Evolutionary conservation across 1,284 basidiomycete species (phyloP).

Genomic region (Xerocomus minutiporus): DNA sequence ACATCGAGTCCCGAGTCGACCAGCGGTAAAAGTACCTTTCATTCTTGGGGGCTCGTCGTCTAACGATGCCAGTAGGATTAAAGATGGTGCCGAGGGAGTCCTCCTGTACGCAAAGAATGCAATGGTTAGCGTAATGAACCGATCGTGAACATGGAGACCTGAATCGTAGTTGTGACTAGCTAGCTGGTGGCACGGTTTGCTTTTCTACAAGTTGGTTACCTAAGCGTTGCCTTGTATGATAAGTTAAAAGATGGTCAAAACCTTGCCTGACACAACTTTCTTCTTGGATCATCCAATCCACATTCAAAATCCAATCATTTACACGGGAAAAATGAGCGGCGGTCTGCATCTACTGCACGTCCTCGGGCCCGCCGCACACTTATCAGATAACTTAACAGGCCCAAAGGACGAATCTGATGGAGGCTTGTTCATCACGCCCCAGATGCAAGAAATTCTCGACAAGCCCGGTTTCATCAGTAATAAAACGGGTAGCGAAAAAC

Average conservation of each 20-base stretch:
- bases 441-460: conserved; percentile 38
- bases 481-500: conserved; percentile 32
- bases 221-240: too few relatives aligned
- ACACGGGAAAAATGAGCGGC: conserved; percentile 9
- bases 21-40: too few relatives aligned
- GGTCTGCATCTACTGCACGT: conserved; percentile 5
- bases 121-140: too few relatives aligned
- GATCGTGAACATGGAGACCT: too few relatives aligned
- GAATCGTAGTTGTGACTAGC: too few relatives aligned
- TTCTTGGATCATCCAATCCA: neutral
- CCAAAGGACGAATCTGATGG: conserved; percentile 10
- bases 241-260: neutral
- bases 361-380: neutral
- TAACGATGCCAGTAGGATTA: neutral
- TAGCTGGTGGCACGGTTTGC: too few relatives aligned
- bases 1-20: neutral
- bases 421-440: conserved; percentile 36
- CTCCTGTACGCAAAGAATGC: too few relatives aligned
- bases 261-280: neutral
- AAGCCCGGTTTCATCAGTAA: conserved; percentile 35
- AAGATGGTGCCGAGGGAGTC: too few relatives aligned
- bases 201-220: too few relatives aligned
- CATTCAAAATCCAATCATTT: neutral
- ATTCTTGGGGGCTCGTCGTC: too few relatives aligned
- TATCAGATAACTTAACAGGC: conserved; percentile 9